Conservation (phyloP, 2,329 filamentous ascomycete species). For the Plectosphaerella cucumerina region DNA sequence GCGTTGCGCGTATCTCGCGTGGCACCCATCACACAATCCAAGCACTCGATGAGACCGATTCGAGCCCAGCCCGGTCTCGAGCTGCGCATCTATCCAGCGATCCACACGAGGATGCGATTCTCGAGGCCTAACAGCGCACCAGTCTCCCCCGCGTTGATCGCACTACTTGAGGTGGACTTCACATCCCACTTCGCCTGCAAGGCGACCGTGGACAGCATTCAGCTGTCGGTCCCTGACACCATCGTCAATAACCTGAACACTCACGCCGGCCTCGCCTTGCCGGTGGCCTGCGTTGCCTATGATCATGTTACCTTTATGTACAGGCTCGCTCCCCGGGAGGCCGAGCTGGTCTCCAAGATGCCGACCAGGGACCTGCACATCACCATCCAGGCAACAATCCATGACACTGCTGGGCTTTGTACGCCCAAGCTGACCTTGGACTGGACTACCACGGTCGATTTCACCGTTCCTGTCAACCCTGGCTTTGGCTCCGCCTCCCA, state of each 20-base stretch:
- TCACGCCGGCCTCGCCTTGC: slow-evolving; percentile 45
- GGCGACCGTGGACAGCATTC: slow-evolving; percentile 56
- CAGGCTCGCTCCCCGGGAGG: slow-evolving; percentile 51
- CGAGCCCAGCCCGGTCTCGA: slow-evolving; percentile 59
- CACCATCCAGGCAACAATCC: slow-evolving; percentile 55
- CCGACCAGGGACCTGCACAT: slow-evolving; percentile 52
- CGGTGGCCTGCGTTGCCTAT: slow-evolving; percentile 61
- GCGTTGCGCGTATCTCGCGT: slow-evolving; percentile 72
- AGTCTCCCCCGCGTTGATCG: slow-evolving; percentile 58
- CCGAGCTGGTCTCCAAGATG: slow-evolving; percentile 40
- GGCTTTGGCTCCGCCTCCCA: slow-evolving; percentile 54
- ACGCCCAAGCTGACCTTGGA: slow-evolving; percentile 58
- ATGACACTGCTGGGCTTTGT: slow-evolving; percentile 52
- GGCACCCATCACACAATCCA: slow-evolving; percentile 59
- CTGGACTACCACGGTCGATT: slow-evolving; percentile 68
- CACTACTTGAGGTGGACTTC: slow-evolving; percentile 70
- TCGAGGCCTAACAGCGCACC: slow-evolving; percentile 58
- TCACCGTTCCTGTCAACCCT: slow-evolving; percentile 61
- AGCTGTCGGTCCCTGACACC: slow-evolving; percentile 54
- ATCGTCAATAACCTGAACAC: slow-evolving; percentile 54
- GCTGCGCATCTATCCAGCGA: slow-evolving; percentile 61
- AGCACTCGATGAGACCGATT: slow-evolving; percentile 59
- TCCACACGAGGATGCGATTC: slow-evolving; percentile 71
- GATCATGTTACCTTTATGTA: slow-evolving; percentile 76
- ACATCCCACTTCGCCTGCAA: slow-evolving; percentile 66